phyloP scores from a whole-genome alignment of 2,329 filamentous ascomycete genomes.

The Trichoderma atrobrunneum region DNA sequence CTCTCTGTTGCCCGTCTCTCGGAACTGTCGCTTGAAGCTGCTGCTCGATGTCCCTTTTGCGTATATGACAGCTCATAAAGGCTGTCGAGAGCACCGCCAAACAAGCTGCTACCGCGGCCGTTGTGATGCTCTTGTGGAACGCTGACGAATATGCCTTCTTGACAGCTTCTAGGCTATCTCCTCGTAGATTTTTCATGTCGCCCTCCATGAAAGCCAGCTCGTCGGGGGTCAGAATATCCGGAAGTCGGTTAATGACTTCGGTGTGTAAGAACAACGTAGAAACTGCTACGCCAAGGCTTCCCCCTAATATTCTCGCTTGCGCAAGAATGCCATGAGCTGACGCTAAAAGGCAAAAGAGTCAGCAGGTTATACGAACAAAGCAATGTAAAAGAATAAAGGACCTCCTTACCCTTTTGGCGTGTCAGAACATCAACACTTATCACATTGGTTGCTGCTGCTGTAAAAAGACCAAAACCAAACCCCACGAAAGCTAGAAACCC shows the following conservation, averaged over 20 bases:
- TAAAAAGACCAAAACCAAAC: constrained; percentile 50
- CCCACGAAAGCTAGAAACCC: constrained; percentile 52
- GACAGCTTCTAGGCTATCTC: constrained; percentile 32
- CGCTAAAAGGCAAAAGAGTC: constrained; percentile 32
- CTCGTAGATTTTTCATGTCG: constrained; percentile 25
- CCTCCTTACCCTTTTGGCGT: constrained; percentile 44
- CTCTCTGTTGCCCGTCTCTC: constrained; percentile 17
- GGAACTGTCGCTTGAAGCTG: constrained; percentile 24
- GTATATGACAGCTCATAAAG: constrained; percentile 38
- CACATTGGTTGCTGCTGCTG: constrained; percentile 47
- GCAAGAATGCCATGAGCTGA: constrained; percentile 53
- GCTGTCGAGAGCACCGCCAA: constrained; percentile 38
- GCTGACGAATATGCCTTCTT: constrained; percentile 42
- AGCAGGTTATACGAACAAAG: constrained; percentile 20
- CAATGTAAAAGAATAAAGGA: background rate
- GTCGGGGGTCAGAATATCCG: constrained; percentile 28
- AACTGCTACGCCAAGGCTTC: constrained; percentile 53
- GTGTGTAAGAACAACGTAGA: constrained; percentile 47
- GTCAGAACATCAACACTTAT: constrained; percentile 41
- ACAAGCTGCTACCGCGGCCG: constrained; percentile 42
- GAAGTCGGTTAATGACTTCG: constrained; percentile 30
- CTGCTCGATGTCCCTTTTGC: constrained; percentile 21
- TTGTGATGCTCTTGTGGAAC: constrained; percentile 47
- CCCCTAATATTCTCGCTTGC: constrained; percentile 51
- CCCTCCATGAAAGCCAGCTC: constrained; percentile 30